Evolutionary conservation across 306 rosid species (phyloP).

Genomic region (Rosa persica): DNA sequence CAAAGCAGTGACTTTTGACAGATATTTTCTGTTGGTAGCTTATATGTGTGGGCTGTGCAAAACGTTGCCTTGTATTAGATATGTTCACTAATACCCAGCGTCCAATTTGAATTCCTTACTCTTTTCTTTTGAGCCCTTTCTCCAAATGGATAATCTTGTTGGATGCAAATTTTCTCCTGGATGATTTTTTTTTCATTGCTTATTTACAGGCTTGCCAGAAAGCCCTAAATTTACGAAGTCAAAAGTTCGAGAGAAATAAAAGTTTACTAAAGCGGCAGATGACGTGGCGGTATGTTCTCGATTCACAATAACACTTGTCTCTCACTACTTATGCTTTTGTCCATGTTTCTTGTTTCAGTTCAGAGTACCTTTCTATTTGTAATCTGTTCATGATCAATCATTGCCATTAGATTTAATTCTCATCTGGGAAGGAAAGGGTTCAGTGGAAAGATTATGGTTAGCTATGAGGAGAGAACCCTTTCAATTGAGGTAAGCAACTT

Average conservation of each 20-base stretch:
- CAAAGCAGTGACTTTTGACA: background rate
- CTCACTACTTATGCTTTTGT: background rate
- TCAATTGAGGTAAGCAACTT: constrained; percentile 65
- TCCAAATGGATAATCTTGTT: background rate
- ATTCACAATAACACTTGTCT: background rate
- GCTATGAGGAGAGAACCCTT: constrained; percentile 70
- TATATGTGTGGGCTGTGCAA: background rate
- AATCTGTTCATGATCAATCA: constrained; percentile 8
- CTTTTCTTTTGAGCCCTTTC: background rate
- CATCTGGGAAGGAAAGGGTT: constrained; percentile 86
- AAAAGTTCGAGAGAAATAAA: constrained; percentile 65
- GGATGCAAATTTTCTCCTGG: background rate
- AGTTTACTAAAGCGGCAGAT: constrained; percentile 58
- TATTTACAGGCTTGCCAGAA: constrained; percentile 60
- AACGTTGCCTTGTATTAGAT: background rate
- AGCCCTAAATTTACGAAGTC: constrained; percentile 53
- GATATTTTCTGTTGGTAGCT: background rate
- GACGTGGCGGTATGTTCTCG: constrained; percentile 76
- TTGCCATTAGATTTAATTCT: constrained; percentile 59
- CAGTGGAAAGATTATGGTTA: constrained; percentile 68
- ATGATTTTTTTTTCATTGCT: background rate
- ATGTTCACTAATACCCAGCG: background rate
- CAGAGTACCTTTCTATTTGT: background rate
- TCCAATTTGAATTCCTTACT: background rate
- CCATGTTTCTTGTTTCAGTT: constrained; percentile 1